Evolutionary conservation across 352 stramenopile genomes (phyloP).

Genomic region (Pythium graminicola): DNA sequence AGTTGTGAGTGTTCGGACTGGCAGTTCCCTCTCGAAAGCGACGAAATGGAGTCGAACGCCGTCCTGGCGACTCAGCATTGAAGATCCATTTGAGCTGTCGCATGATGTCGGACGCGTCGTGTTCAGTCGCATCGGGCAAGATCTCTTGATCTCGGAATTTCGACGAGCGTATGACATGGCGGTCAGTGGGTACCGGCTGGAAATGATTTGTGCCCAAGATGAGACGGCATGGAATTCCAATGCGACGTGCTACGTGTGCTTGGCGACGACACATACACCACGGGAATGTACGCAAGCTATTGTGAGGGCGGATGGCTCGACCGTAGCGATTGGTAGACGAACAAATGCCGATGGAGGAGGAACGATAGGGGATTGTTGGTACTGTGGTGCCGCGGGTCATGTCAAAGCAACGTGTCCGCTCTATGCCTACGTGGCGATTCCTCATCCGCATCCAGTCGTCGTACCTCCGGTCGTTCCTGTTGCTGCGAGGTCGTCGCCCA

Average conservation of each 20-base stretch:
- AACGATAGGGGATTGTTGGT: conserved; percentile 61
- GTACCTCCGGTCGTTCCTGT: not conserved
- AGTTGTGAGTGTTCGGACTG: conserved; percentile 91
- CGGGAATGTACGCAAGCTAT: conserved; percentile 44
- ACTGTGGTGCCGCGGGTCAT: conserved; percentile 64
- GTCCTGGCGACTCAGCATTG: conserved; percentile 77
- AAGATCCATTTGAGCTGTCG: conserved; percentile 79
- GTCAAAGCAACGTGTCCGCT: conserved; percentile 72
- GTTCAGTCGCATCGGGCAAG: conserved; percentile 63
- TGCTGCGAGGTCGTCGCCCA: not conserved
- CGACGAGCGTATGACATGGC: conserved; percentile 50
- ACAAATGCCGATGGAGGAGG: not conserved
- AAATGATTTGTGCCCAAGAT: conserved; percentile 47
- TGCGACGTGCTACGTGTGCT: conserved; percentile 66
- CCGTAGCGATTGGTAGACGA: conserved; percentile 4
- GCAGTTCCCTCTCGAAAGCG: conserved; percentile 48
- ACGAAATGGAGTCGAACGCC: conserved; percentile 63
- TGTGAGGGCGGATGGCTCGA: conserved; percentile 13
- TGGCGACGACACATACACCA: conserved; percentile 37
- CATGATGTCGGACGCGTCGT: conserved; percentile 77
- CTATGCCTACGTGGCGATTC: conserved; percentile 21
- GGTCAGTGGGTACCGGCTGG: conserved; percentile 34
- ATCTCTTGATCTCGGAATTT: conserved; percentile 56
- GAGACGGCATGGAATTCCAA: conserved; percentile 39
- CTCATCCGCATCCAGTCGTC: not conserved